Percentiles rank a stretch among this genome's conserved stretches.
phyloP scores from a whole-genome alignment of 2,329 filamentous ascomycete genomes.

The Alternaria triticina region DNA sequence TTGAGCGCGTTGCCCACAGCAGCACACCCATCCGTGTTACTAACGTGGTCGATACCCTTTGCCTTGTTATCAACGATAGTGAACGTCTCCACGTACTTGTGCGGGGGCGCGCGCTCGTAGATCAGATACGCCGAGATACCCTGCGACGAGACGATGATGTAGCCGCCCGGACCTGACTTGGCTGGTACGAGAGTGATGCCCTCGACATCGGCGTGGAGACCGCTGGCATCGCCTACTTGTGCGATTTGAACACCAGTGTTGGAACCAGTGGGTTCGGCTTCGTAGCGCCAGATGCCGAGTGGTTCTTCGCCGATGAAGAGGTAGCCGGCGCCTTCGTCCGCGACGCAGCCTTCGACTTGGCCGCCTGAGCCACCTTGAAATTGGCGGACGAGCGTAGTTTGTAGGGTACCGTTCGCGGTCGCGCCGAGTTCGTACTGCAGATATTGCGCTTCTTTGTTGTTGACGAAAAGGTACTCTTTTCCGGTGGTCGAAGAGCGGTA shows the following conservation, averaged over 20 bases:
- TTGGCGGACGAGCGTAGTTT: slow-evolving; percentile 57
- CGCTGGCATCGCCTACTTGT: slow-evolving; percentile 54
- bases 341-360: slow-evolving; percentile 62
- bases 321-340: slow-evolving; percentile 59
- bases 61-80: slow-evolving; percentile 54
- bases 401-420: slow-evolving; percentile 50
- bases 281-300: slow-evolving; percentile 60
- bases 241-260: slow-evolving; percentile 46
- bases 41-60: slow-evolving; percentile 57
- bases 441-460: slow-evolving; percentile 61
- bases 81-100: slow-evolving; percentile 59
- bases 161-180: slow-evolving; percentile 52
- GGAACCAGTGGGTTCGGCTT: slow-evolving; percentile 56
- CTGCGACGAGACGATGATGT: slow-evolving; percentile 60
- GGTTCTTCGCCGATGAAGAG: slow-evolving; percentile 62
- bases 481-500: slow-evolving; percentile 57
- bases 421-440: slow-evolving; percentile 59
- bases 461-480: slow-evolving; percentile 63
- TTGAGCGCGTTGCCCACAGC: slow-evolving; percentile 56
- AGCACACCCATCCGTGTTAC: slow-evolving; percentile 61
- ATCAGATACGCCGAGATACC: slow-evolving; percentile 62
- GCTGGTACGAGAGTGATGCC: slow-evolving; percentile 61
- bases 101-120: slow-evolving; percentile 57
- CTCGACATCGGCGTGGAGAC: slow-evolving; percentile 61
- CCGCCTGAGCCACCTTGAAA: slow-evolving; percentile 60